Conservation (phyloP, 202 grass and related monocot genomes). For the Panicum hallii region DNA sequence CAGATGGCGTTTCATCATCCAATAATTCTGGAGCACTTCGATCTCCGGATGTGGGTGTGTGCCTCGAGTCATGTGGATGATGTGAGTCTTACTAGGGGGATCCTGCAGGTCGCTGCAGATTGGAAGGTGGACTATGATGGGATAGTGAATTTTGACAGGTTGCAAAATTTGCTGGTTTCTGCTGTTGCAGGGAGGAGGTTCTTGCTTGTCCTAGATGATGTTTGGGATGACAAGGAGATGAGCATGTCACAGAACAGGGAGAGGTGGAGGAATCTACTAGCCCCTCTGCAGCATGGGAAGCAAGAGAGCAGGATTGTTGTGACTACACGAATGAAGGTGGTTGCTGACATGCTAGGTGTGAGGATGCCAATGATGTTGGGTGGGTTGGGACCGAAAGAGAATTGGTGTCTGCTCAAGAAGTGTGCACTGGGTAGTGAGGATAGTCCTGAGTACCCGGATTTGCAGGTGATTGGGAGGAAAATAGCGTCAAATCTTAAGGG, state of each 20-base stretch:
- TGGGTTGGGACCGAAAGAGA: constrained; percentile 29
- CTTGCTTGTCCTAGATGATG: constrained; percentile 52
- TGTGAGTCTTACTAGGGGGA: constrained; percentile 41
- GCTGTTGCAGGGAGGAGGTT: constrained; percentile 32
- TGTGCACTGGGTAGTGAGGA: constrained; percentile 23
- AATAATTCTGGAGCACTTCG: constrained; percentile 29
- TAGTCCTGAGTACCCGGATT: constrained; percentile 1
- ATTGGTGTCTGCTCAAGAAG: constrained; percentile 52
- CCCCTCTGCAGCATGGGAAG: constrained; percentile 22
- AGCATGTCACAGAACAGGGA: background rate
- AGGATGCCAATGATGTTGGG: constrained; percentile 35
- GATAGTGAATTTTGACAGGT: constrained; percentile 22
- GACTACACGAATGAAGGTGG: constrained; percentile 40
- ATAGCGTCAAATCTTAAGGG: constrained; percentile 51
- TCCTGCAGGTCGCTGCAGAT: constrained; percentile 22
- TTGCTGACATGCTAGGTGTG: constrained; percentile 42
- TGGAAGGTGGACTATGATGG: constrained; percentile 30
- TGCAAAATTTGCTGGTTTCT: constrained; percentile 28
- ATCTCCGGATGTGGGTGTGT: constrained; percentile 44
- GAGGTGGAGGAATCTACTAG: constrained; percentile 34
- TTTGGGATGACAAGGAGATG: constrained; percentile 38
- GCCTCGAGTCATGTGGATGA: constrained; percentile 20
- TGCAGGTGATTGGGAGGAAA: constrained; percentile 45
- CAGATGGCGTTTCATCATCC: constrained; percentile 40
- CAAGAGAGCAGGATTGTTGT: constrained; percentile 49